Conservation (phyloP, 805 yeast species). For the Pichia ethanolica region DNA sequence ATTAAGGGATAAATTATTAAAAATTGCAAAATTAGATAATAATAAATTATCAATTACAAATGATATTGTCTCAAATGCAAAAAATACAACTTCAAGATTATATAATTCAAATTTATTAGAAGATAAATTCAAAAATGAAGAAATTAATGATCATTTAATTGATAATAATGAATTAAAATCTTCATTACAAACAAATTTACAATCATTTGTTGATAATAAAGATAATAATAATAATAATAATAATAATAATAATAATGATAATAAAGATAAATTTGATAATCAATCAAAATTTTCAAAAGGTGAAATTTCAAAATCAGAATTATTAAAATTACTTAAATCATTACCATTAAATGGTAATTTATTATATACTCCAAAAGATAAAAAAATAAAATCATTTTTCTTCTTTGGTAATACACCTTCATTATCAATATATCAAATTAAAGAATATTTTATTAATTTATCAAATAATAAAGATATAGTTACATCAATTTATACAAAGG, state of each 20-base stretch:
- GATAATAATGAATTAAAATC: conserved; percentile 4
- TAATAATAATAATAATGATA: background rate
- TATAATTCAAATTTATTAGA: conserved; percentile 47
- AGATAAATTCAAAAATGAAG: conserved; percentile 18
- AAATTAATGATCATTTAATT: conserved; percentile 5
- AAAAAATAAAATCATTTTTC: conserved; percentile 51
- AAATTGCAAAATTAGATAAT: conserved; percentile 49
- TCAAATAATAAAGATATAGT: conserved; percentile 19
- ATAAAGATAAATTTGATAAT: background rate
- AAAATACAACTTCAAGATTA: conserved; percentile 37
- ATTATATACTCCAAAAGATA: conserved; percentile 31
- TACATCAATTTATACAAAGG: conserved; percentile 48
- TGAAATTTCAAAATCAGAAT: conserved; percentile 31
- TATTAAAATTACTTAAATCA: conserved; percentile 44
- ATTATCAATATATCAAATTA: conserved; percentile 54
- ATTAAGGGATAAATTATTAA: conserved; percentile 72
- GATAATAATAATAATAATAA: conserved; percentile 14
- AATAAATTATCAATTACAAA: conserved; percentile 4
- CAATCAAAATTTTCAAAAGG: background rate
- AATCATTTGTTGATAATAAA: conserved; percentile 2
- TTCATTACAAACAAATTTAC: conserved; percentile 7
- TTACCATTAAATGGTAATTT: conserved; percentile 67
- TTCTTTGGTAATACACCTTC: conserved; percentile 66
- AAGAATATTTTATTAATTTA: conserved; percentile 39
- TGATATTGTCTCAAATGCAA: conserved; percentile 41